Evolutionary conservation across 2,329 filamentous ascomycete genomes (phyloP), one percentile per base, ranked within the genome.

Genomic region (Blastomyces emzantsi): DNA sequence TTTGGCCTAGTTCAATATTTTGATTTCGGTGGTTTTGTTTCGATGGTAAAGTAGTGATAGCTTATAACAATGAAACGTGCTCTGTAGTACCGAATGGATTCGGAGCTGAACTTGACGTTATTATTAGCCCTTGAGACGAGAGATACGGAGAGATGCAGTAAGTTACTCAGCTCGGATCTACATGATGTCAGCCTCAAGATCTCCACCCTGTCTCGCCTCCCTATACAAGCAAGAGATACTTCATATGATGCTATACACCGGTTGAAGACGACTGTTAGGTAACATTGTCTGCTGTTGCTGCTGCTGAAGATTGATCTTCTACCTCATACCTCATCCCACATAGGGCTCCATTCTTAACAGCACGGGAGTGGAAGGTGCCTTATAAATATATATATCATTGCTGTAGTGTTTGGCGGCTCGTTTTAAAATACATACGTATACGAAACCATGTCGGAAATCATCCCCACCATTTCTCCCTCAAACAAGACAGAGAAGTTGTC

Each of bases 401-500:
- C 9, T 41, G 9, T 3, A 41, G 39, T 5, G 13, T 19, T 43
- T 43, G 41, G 41, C 9, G 7, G 11, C 19, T 15, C 19, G 15
- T 57, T 33, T 33, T 33, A 9, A 9, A 17, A 57, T 7, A 39
- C 33, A 41, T 15, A 57, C 11, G 25, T 3, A 43, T 2, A 17
- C 33, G 19, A 57, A 41, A 41, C 36, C 55, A 43, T 57, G 55
- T 22, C 19, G 33, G 33, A 33, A 28, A 30, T 4, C 55, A 41
- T 57, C 36, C 55, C 55, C 33, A 41, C 22, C 13, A 57, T 57
- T n/a, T n/a, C 33, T 39, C 55, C 55, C 55, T 41, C 33, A 41
- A 39, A 22, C 33, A 41, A 39, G 19, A 9, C 19, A 9, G 17
- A 13, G 9, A n/a, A 57, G n/a, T 22, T 3, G 13, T 25, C 30